Percentiles rank a stretch among this genome's conserved stretches.
Conservation (phyloP, 2,329 filamentous ascomycete genomes). For the Fusarium falciforme region DNA sequence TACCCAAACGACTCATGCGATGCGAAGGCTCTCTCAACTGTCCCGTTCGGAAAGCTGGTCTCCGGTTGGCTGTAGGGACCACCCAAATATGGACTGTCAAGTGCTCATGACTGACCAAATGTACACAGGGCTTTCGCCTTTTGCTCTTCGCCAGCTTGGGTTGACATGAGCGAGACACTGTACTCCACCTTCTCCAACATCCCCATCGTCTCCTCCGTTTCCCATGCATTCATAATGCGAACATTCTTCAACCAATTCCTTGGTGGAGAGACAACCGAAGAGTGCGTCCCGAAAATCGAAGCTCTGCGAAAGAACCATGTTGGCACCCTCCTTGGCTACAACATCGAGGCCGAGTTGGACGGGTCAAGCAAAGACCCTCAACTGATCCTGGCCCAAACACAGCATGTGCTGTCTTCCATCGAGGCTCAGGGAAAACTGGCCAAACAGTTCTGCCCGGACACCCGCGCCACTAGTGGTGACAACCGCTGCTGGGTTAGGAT, state of each 20-base stretch:
- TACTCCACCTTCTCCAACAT: slow-evolving; percentile 27
- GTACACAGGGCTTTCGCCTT: slow-evolving; percentile 30
- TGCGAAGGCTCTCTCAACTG: slow-evolving; percentile 2
- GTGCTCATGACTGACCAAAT: background rate
- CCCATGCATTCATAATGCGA: slow-evolving; percentile 23
- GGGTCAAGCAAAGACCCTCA: slow-evolving; percentile 38
- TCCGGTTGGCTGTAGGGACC: slow-evolving; percentile 14
- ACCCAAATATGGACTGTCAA: background rate
- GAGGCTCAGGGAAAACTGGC: slow-evolving; percentile 25
- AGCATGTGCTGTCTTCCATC: slow-evolving; percentile 30
- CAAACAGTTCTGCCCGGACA: slow-evolving; percentile 21
- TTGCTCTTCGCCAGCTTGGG: slow-evolving; percentile 36
- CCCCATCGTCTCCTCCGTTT: slow-evolving; percentile 28
- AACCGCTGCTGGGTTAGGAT: slow-evolving; percentile 34
- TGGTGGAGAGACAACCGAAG: slow-evolving; percentile 17
- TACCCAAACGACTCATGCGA: slow-evolving; percentile 2
- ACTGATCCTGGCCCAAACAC: slow-evolving; percentile 27
- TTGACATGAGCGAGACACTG: slow-evolving; percentile 31
- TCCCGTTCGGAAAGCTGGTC: slow-evolving; percentile 6
- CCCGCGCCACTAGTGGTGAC: slow-evolving; percentile 18
- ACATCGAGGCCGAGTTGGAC: slow-evolving; percentile 36
- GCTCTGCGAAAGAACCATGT: slow-evolving; percentile 16
- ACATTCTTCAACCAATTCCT: slow-evolving; percentile 39
- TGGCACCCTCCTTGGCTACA: slow-evolving; percentile 36
- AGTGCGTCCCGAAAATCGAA: slow-evolving; percentile 35